Percentiles rank a stretch among this genome's conserved stretches.
phyloP scores from a whole-genome alignment of 179 eudicot genomes.

The Pouteria campechiana region DNA sequence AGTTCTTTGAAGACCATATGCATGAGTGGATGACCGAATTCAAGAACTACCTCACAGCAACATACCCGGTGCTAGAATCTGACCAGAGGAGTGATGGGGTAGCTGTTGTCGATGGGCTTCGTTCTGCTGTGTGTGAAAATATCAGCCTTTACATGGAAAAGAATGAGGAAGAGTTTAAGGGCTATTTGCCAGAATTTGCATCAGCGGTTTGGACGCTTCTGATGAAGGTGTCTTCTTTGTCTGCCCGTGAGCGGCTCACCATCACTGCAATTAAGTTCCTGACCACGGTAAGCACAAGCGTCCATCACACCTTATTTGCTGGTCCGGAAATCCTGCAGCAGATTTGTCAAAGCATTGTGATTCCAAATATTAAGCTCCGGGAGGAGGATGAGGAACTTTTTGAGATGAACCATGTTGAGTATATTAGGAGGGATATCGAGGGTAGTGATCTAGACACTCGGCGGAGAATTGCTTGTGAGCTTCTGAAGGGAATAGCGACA shows the following conservation, averaged over 20 bases:
- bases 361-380: conserved; percentile 87
- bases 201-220: conserved; percentile 63
- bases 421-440: conserved; percentile 87
- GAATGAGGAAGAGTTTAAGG: conserved; percentile 72
- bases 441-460: conserved; percentile 97
- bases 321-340: conserved; percentile 64
- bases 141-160: conserved; percentile 80
- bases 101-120: conserved; percentile 61
- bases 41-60: conserved; percentile 52
- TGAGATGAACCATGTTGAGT: conserved; percentile 86
- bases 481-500: conserved; percentile 74
- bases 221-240: conserved; percentile 43
- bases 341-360: conserved; percentile 73
- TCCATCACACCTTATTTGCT: conserved; percentile 54
- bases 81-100: conserved; percentile 55
- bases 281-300: conserved; percentile 68
- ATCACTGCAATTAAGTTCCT: conserved; percentile 80
- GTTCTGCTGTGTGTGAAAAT: conserved; percentile 87
- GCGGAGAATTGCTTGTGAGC: conserved; percentile 96
- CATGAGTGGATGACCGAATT: conserved; percentile 75
- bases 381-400: conserved; percentile 95
- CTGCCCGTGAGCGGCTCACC: conserved; percentile 70
- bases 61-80: conserved; percentile 51
- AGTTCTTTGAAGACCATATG: conserved; percentile 92
- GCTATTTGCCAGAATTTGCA: conserved; percentile 54